A percentile compares a stretch with the other conserved stretches of the same genome.
These are phyloP conservation scores for Tuber indicum DNA, from an alignment of 495 filamentous ascomycete species.

Conservation along the genomic window DNA sequence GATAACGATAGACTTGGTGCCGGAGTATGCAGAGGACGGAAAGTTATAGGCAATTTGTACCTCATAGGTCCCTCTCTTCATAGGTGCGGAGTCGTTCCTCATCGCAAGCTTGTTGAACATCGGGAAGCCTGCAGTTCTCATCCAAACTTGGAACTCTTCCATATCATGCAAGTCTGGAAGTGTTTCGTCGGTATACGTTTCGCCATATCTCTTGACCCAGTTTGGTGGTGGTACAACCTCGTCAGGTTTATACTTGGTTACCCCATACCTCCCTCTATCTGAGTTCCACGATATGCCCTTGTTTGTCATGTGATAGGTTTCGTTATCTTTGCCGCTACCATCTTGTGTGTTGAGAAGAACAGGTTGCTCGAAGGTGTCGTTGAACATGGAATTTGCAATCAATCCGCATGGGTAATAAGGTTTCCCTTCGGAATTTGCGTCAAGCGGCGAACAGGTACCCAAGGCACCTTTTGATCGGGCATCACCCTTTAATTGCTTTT, in stretches of 20 bases:
- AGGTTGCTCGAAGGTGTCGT: conserved; percentile 70
- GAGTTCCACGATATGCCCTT: conserved; percentile 76
- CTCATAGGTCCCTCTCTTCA: conserved; percentile 65
- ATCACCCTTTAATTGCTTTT: conserved; percentile 74
- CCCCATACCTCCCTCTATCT: conserved; percentile 68
- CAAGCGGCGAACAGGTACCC: conserved; percentile 66
- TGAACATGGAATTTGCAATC: conserved; percentile 93
- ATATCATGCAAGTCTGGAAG: conserved; percentile 59
- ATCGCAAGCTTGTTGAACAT: conserved; percentile 86
- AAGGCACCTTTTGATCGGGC: conserved; percentile 56
- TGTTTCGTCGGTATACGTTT: conserved; percentile 53
- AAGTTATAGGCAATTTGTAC: conserved; percentile 64
- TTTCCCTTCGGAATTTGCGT: conserved; percentile 50
- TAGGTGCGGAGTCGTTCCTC: conserved; percentile 64
- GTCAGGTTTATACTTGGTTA: conserved; percentile 55
- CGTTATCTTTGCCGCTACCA: conserved; percentile 41
- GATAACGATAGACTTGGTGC: conserved; percentile 86
- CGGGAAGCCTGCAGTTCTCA: conserved; percentile 87
- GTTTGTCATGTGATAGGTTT: conserved; percentile 62
- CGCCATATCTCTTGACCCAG: conserved; percentile 60
- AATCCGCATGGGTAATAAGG: conserved; percentile 90
- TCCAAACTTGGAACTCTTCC: conserved; percentile 92
- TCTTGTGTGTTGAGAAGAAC: conserved; percentile 46
- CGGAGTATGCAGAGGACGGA: conserved; percentile 70
- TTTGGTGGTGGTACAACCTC: conserved; percentile 79